Evolutionary conservation across 2,329 filamentous ascomycete species (phyloP).

Genomic region (Berkeleyomyces basicola): DNA sequence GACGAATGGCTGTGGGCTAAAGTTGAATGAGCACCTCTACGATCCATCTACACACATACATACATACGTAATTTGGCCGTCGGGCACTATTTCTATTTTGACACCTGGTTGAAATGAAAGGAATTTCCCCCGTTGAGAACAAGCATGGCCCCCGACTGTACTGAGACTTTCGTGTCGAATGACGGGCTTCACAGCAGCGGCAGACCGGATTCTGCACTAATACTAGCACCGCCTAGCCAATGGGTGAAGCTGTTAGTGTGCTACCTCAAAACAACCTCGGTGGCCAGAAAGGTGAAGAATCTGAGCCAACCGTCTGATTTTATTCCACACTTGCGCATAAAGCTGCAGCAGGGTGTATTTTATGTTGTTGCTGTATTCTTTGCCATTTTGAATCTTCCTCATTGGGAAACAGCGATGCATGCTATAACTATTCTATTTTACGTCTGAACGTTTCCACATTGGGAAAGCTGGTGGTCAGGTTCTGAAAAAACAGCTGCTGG

Average conservation of each 20-base stretch:
- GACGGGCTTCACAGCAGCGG: neutral
- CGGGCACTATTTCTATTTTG: neutral
- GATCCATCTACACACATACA: neutral
- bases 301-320: neutral
- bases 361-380: no score
- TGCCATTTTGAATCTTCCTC: neutral
- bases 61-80: neutral
- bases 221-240: no score
- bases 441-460: no score
- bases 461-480: no score
- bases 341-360: no score
- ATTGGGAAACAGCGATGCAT: no score
- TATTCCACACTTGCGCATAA: neutral
- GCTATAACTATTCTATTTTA: no score
- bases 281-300: neutral
- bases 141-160: neutral
- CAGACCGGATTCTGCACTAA: neutral
- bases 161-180: neutral
- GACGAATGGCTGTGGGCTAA: neutral
- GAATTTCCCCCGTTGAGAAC: neutral
- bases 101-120: slow-evolving; percentile 1
- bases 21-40: no score
- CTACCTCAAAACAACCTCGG: neutral
- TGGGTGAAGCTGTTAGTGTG: neutral
- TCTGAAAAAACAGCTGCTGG: no score